Conservation (phyloP, 208 protist genomes). For the Herpetomonas muscarum region DNA sequence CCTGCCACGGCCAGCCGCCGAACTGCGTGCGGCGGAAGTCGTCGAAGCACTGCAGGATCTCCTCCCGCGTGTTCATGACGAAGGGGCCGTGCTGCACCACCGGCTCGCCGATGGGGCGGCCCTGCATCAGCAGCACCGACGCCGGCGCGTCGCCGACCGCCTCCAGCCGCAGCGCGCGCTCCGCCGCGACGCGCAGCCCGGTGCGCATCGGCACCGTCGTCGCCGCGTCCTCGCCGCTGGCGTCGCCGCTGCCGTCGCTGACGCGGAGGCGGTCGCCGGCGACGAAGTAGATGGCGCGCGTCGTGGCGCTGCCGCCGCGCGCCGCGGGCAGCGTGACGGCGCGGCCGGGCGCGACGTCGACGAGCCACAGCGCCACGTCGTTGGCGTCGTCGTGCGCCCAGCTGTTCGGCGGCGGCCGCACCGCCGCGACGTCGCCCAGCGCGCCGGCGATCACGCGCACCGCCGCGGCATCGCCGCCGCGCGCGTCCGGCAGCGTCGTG, state of each 20-base stretch:
- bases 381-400: slow-evolving; percentile 32
- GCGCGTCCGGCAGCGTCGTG: slow-evolving; percentile 13
- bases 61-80: slow-evolving; percentile 91
- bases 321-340: slow-evolving; percentile 31
- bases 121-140: slow-evolving; percentile 54
- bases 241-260: slow-evolving; percentile 10
- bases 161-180: slow-evolving; percentile 17
- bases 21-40: slow-evolving; percentile 69
- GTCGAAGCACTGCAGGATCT: slow-evolving; percentile 82
- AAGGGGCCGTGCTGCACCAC: slow-evolving; percentile 92
- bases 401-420: slow-evolving; percentile 48
- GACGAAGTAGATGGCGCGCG: slow-evolving; percentile 44
- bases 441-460: slow-evolving; percentile 26
- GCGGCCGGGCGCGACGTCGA: slow-evolving; percentile 23
- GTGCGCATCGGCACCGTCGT: slow-evolving; percentile 16
- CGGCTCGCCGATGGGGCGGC: slow-evolving; percentile 76
- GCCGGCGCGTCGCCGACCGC: slow-evolving; percentile 20
- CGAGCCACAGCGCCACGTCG: slow-evolving; percentile 46
- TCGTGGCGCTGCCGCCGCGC: slow-evolving; percentile 12
- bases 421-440: slow-evolving; percentile 37
- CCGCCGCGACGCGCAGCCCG: slow-evolving; percentile 20
- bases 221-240: too few species aligned
- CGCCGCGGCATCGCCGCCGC: not conserved
- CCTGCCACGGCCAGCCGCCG: slow-evolving; percentile 57
- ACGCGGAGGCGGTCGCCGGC: slow-evolving; percentile 17